Base-by-base conservation (phyloP, 768 basidiomycete genomes). In the Boletus speciosus region DNA sequence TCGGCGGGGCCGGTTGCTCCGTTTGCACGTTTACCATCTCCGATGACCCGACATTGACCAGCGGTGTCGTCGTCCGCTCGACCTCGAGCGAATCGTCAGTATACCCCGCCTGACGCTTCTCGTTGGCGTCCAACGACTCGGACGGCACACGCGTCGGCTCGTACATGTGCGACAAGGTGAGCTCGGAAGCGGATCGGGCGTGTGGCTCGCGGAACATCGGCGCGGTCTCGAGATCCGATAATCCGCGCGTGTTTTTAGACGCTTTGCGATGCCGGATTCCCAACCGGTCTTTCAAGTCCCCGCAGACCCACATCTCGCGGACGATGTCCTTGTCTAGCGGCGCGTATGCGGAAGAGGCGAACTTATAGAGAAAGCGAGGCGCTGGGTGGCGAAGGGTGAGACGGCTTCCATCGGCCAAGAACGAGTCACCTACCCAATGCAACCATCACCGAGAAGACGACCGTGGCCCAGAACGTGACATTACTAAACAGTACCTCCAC, bases 301-400 rank as follows among this genome's bases (percentile, higher is more conserved):
- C 91, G 54, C 69, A 64, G 5, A 93, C 89, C 90, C 90, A 93
- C 82, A 85, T 88, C 75, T 98, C 96, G 29, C 96, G 85, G 8
- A 98, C 78, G 52, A 98, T 85, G 62, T 97, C 90, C 66, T 84
- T 88, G 77, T 98, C 96, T 16, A 85, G 74, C 3, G 95, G 94
- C 45, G 69, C 72, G 63, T 94, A 97, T 1, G 85, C 79, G 1
- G 84, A 76, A 10, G 79, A 75, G 56, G 86, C 65, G 66, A 81
- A 92, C 65, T 91, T 90, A 71, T 84, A 75, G 32, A 95, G 50
- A 75, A 90, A 93, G 15, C 91, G 82, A 0, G 96, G 96, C 6
- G 84, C 90, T 92, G 56, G 21, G 23, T 16, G 1, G 11, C 29
- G n/a, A 37, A 19, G 32, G n/a, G 49, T 63, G 32, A 65, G 49